A percentile compares a stretch with the other conserved stretches of the same genome.
These are phyloP conservation scores for Emmonsia crescens DNA, from an alignment of 2,329 filamentous ascomycete species.

Conservation along the genomic window DNA sequence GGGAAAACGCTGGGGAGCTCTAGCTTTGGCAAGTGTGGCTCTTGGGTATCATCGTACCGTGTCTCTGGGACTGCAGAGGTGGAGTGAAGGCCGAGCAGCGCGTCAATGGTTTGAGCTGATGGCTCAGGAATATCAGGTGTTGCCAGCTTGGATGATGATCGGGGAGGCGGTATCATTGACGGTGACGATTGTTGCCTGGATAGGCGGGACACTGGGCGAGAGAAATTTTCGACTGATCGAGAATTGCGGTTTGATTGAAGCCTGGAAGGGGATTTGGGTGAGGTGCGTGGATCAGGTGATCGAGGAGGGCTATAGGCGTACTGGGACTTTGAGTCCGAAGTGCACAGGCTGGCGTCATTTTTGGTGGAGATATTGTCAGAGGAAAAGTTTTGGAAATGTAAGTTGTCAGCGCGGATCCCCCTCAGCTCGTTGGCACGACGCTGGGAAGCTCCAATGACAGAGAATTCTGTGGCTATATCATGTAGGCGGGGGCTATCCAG, in stretches of 20 bases:
- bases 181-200: slow-evolving; percentile 29
- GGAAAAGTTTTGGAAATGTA: slow-evolving; percentile 30
- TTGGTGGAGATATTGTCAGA: slow-evolving; percentile 19
- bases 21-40: slow-evolving; percentile 14
- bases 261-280: slow-evolving; percentile 18
- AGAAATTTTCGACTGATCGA: slow-evolving; percentile 43
- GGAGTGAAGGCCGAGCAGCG: slow-evolving; percentile 27
- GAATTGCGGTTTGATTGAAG: slow-evolving; percentile 22
- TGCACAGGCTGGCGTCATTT: slow-evolving; percentile 4
- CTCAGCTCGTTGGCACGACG: slow-evolving; percentile 39
- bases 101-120: slow-evolving; percentile 31
- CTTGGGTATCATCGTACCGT: slow-evolving; percentile 18
- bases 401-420: slow-evolving; percentile 42
- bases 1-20: slow-evolving; percentile 21
- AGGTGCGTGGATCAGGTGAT: slow-evolving; percentile 23
- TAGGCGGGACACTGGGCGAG: slow-evolving; percentile 37
- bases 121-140: slow-evolving; percentile 24
- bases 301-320: slow-evolving; percentile 17
- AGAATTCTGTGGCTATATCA: slow-evolving; percentile 44
- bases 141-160: slow-evolving; percentile 25
- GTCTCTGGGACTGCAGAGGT: slow-evolving; percentile 23
- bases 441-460: slow-evolving; percentile 43
- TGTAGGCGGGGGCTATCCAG: slow-evolving; percentile 42
- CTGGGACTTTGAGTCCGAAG: slow-evolving; percentile 9
- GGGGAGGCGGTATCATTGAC: slow-evolving; percentile 30